Base-by-base conservation (phyloP, 176 grass and related monocot species). In the Carex kokanica region DNA sequence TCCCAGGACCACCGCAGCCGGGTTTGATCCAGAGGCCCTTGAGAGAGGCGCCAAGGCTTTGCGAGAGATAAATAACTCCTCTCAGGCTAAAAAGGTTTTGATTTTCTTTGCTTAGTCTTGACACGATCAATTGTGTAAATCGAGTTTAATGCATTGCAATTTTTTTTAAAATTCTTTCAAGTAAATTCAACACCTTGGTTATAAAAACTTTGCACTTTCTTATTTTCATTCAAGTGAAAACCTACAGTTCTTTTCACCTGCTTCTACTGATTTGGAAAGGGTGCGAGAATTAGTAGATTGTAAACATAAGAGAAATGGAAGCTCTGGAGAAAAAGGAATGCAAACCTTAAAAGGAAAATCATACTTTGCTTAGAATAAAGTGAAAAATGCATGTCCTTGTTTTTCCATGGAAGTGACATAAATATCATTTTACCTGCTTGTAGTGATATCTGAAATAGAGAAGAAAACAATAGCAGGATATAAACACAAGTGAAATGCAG, bases 11-110 rank as follows among this genome's bases (percentile, higher is more conserved):
- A 86, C 84, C 1, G 89, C 93, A 14, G 52, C 89, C 5, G 92
- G 95, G 21, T 95, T 98, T 86, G 91, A 95, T 68, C 93, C 95
- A 10, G 88, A 60, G 10, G 73, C 93, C 8, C 88, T 98, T 31
- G 92, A 93, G 82, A 74, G 74, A 20, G 95, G 80, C 6, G 92
- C 64, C 43, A 74, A 65, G 32, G 68, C 88, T 72, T 67, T 98
- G 32, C 21, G 32, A 14, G 27, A 91, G 77, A 87, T 95, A n/a
- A 73, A 78, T 0, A 81, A 24, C 1, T 84, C 64, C 10, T 18
- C 40, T 58, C 65, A 91, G 12, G 84, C 84, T 52, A 98, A 95
- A 81, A 93, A 91, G 86, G 95, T 93, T 64, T 21, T 13, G 11
- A 8, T 27, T 68, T 15, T 51, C 15, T 78, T 86, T 85, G 45